These are phyloP conservation scores for Populus hybrid DNA, from an alignment of 441 rosid genomes.

Conservation along the genomic window DNA sequence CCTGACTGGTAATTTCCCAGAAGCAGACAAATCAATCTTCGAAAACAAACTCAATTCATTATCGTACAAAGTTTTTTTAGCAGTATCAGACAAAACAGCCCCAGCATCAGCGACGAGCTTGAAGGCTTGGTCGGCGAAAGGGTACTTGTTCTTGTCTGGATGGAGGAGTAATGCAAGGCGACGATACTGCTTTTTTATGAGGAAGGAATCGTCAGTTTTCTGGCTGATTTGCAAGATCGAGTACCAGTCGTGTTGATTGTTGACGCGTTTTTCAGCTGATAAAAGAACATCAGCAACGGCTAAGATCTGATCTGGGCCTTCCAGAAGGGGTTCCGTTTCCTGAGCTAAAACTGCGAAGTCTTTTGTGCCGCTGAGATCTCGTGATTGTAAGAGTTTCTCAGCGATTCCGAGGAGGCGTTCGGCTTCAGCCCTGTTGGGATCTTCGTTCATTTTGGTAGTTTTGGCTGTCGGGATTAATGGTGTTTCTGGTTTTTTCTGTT, in stretches of 20 bases:
- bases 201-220: slow-evolving; percentile 51
- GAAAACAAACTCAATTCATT: slow-evolving; percentile 48
- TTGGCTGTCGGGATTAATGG: neutral
- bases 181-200: slow-evolving; percentile 76
- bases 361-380: slow-evolving; percentile 64
- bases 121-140: slow-evolving; percentile 88
- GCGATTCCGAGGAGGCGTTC: slow-evolving; percentile 83
- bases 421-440: slow-evolving; percentile 56
- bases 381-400: slow-evolving; percentile 66
- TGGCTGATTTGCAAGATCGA: slow-evolving; percentile 67
- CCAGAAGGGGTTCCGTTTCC: slow-evolving; percentile 75
- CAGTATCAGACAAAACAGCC: slow-evolving; percentile 59
- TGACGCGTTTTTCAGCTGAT: slow-evolving; percentile 55
- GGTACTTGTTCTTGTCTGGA: slow-evolving; percentile 79
- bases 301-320: slow-evolving; percentile 85
- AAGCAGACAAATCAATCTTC: slow-evolving; percentile 51
- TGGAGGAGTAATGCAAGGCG: slow-evolving; percentile 84
- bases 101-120: slow-evolving; percentile 81
- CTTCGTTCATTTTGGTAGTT: slow-evolving; percentile 40
- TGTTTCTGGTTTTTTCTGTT: neutral
- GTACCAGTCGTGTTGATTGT: slow-evolving; percentile 81
- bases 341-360: slow-evolving; percentile 85
- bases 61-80: slow-evolving; percentile 61
- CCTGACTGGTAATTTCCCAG: slow-evolving; percentile 46
- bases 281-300: slow-evolving; percentile 74